Base-by-base conservation (phyloP, 2,329 filamentous ascomycete species). In the Penicillium sp. region DNA sequence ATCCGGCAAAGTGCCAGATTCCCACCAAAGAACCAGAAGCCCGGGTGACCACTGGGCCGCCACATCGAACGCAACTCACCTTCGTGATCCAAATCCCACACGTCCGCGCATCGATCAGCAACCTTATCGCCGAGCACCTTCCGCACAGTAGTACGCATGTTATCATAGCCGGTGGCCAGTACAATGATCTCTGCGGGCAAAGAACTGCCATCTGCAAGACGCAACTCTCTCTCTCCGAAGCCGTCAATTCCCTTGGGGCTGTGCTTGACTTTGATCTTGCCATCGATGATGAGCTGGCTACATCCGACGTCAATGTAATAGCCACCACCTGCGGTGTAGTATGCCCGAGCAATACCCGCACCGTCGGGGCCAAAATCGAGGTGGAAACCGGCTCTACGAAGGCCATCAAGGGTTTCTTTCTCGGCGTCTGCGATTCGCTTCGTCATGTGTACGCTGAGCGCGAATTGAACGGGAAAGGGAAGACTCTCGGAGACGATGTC, bases 11-110 rank as follows among this genome's bases (percentile, higher is more conserved):
- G 67, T 0, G 83, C 83, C 34, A 88, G 63, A 56, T 86, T 87
- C 1, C 85, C 85, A 0, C 83, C 84, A 57, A 85, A 83, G 57
- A 83, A 83, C 85, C 84, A 88, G 53, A 88, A 83, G 0, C 84
- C 83, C 0, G 82, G 81, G 49, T 86, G 83, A 0, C 84, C 84
- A 21, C 78, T 85, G 16, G 74, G 74, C 52, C 80, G 79, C 83
- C 83, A 87, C 60, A 62, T 61, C 54, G 66, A 56, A 82, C 81
- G 34, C 69, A 82, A 72, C 70, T 88, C 78, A 2, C 77, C 77
- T 51, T 80, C 78, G 31, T 72, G 66, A 57, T 86, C 82, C 52
- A 85, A 75, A 0, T 84, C 84, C 83, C 85, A 87, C 15, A 86
- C 79, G 58, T 71, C 82, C 2, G 73, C 73, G 4, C 85, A 77